These are phyloP conservation scores for Saturnispora zaruensis DNA, from an alignment of 805 yeast genomes.

Conservation along the genomic window DNA sequence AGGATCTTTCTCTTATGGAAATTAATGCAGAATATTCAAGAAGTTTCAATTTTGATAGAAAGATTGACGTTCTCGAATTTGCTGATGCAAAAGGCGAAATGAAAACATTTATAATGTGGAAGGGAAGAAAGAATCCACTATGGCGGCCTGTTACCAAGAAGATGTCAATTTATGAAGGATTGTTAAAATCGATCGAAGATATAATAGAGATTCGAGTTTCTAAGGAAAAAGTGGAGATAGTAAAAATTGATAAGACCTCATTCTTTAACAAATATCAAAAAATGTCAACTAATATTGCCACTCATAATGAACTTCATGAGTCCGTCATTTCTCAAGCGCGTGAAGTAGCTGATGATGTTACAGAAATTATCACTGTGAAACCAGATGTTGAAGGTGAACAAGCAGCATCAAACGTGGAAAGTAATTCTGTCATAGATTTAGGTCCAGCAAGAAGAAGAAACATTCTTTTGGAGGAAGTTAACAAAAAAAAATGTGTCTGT, in stretches of 20 bases:
- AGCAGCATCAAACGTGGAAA: background rate
- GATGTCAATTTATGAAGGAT: background rate
- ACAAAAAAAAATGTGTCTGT: slow-evolving; percentile 38
- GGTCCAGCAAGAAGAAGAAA: slow-evolving; percentile 23
- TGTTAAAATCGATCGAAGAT: slow-evolving; percentile 1
- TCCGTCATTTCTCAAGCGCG: background rate
- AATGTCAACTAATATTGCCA: background rate
- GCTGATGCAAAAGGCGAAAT: background rate
- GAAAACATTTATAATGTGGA: slow-evolving; percentile 7
- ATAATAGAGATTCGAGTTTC: background rate
- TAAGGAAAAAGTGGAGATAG: background rate
- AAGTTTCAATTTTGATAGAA: slow-evolving; percentile 4
- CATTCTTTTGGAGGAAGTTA: slow-evolving; percentile 31
- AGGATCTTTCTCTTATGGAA: slow-evolving; percentile 8
- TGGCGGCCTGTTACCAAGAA: background rate
- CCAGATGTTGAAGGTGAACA: background rate
- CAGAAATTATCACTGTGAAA: background rate
- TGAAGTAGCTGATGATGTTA: background rate
- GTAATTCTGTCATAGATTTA: slow-evolving; percentile 15
- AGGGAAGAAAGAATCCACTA: background rate
- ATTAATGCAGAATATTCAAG: slow-evolving; percentile 8
- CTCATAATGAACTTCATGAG: slow-evolving; percentile 1
- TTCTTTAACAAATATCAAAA: background rate
- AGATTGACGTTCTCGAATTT: slow-evolving; percentile 1
- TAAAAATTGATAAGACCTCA: background rate